Conservation (phyloP, 73 alveolate genomes). For the Urostyla sp. region DNA sequence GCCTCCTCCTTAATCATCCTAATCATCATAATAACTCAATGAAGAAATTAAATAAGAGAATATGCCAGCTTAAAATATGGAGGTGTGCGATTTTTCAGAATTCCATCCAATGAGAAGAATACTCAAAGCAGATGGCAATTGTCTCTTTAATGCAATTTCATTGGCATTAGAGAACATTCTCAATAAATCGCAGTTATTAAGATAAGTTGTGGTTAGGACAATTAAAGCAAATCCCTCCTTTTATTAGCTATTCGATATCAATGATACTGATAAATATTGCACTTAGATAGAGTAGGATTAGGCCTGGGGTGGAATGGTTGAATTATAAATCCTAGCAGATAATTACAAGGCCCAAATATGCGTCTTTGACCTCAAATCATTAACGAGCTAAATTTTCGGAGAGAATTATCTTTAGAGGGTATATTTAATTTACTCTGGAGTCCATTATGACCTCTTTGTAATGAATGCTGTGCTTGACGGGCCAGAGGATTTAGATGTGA, state of each 20-base stretch:
- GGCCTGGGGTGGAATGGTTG: slow-evolving; percentile 97
- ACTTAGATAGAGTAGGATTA: slow-evolving; percentile 78
- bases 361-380: slow-evolving; percentile 71
- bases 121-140: slow-evolving; percentile 91
- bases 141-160: slow-evolving; percentile 87
- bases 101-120: slow-evolving; percentile 57
- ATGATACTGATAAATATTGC: slow-evolving; percentile 73
- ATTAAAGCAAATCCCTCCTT: slow-evolving; percentile 70
- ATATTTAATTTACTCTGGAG: slow-evolving; percentile 88
- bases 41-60: background rate
- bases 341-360: slow-evolving; percentile 78
- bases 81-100: background rate
- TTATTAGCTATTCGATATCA: slow-evolving; percentile 78
- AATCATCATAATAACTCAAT: background rate
- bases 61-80: background rate
- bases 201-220: slow-evolving; percentile 74
- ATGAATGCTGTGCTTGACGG: slow-evolving; percentile 76
- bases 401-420: slow-evolving; percentile 67
- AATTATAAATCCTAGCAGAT: slow-evolving; percentile 80
- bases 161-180: slow-evolving; percentile 75
- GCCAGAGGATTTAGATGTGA: slow-evolving; percentile 64
- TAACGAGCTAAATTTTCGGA: background rate
- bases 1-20: background rate
- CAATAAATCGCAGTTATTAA: slow-evolving; percentile 60
- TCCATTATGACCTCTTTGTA: slow-evolving; percentile 90